Conservation (phyloP, 2,329 filamentous ascomycete species). For the Phyllosticta paracitricarpa region DNA sequence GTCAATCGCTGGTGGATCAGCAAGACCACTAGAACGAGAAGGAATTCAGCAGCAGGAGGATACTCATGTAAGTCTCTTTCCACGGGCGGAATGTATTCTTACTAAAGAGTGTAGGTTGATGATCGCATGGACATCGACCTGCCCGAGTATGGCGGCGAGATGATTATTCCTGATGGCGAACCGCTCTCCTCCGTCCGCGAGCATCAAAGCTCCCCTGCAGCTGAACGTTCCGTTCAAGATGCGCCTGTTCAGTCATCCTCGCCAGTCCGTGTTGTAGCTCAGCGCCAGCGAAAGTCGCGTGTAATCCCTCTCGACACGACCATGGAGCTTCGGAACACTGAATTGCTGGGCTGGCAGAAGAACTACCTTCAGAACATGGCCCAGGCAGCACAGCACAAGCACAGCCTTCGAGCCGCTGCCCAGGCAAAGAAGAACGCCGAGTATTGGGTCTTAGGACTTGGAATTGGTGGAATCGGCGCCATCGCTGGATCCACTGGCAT, state of each 20-base stretch:
- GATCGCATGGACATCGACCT: slow-evolving; percentile 23
- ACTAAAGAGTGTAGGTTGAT: slow-evolving; percentile 9
- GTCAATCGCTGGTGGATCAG: slow-evolving; percentile 28
- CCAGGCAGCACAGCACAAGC: slow-evolving; percentile 35
- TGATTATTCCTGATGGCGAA: slow-evolving; percentile 20
- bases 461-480: slow-evolving; percentile 45
- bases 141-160: slow-evolving; percentile 22
- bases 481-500: slow-evolving; percentile 33
- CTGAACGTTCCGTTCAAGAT: slow-evolving; percentile 1
- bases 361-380: slow-evolving; percentile 54
- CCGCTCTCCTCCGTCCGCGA: slow-evolving; percentile 15
- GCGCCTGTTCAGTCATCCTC: slow-evolving; percentile 25
- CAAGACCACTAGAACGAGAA: slow-evolving; percentile 32
- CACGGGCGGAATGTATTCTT: not conserved
- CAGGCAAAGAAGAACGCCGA: slow-evolving; percentile 54
- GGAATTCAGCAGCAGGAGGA: slow-evolving; percentile 24
- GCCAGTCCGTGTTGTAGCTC: slow-evolving; percentile 28
- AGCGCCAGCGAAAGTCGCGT: slow-evolving; percentile 29
- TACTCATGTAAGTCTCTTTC: not conserved
- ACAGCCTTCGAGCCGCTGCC: slow-evolving; percentile 28
- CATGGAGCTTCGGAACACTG: slow-evolving; percentile 45
- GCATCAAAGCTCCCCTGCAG: not conserved
- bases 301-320: slow-evolving; percentile 37
- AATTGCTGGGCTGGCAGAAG: slow-evolving; percentile 47
- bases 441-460: slow-evolving; percentile 49